Evolutionary conservation across 2,329 filamentous ascomycete genomes (phyloP).

Genomic region (Colletotrichum plurivorum): DNA sequence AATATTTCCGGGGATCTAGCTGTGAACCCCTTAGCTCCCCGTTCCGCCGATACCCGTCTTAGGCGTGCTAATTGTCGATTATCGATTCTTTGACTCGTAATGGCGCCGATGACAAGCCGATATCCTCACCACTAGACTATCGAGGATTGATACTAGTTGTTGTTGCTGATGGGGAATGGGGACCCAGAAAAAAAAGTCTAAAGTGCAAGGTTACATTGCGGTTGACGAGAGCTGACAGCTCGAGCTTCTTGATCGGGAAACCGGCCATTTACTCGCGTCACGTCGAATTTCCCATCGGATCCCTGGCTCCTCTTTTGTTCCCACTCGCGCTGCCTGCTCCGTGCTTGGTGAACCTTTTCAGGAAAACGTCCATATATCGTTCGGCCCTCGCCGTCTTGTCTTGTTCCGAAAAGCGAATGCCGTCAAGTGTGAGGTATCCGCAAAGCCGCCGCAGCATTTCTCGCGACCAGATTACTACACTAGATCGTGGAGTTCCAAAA

Average conservation of each 20-base stretch:
- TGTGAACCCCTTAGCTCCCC: no score
- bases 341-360: no score
- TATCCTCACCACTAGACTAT: no score
- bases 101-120: no score
- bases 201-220: background rate
- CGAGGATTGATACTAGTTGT: no score
- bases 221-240: constrained; percentile 1
- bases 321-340: background rate
- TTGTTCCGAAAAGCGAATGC: background rate
- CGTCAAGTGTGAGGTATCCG: no score
- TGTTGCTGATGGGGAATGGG: no score
- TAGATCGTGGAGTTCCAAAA: no score
- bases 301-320: background rate
- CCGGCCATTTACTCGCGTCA: background rate
- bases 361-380: background rate
- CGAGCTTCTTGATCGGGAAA: background rate
- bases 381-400: background rate
- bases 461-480: background rate
- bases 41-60: background rate
- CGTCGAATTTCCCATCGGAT: background rate
- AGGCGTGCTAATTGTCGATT: background rate
- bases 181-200: constrained; percentile 2
- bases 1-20: background rate
- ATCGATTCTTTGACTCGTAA: constrained; percentile 18
- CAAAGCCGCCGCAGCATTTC: background rate